phyloP scores from a whole-genome alignment of 768 basidiomycete genomes.

The Steccherinum ochraceum region DNA sequence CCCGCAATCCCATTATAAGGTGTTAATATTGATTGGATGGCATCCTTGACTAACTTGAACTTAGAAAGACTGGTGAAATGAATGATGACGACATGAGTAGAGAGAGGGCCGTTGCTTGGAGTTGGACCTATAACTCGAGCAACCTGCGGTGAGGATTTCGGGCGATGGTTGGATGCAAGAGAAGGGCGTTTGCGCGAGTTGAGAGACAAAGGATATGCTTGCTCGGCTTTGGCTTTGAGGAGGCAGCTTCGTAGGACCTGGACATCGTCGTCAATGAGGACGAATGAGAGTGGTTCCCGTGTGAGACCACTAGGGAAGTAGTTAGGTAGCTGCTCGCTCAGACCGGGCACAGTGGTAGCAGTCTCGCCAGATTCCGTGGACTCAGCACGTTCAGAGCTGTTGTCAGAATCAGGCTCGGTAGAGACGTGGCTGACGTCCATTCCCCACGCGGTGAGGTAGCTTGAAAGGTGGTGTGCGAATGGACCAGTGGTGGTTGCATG shows the following conservation, averaged over 20 bases:
- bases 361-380: not conserved
- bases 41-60: slow-evolving; percentile 84
- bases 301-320: slow-evolving; percentile 10
- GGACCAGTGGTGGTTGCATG: slow-evolving; percentile 83
- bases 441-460: slow-evolving; percentile 92
- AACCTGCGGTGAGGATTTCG: slow-evolving; percentile 78
- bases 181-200: slow-evolving; percentile 60
- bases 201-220: slow-evolving; percentile 33
- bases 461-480: slow-evolving; percentile 90
- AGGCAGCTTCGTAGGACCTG: slow-evolving; percentile 71
- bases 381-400: slow-evolving; percentile 15
- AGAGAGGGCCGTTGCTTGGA: slow-evolving; percentile 21
- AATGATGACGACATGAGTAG: slow-evolving; percentile 49
- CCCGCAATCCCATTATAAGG: slow-evolving; percentile 38
- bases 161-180: slow-evolving; percentile 59
- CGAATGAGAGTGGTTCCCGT: slow-evolving; percentile 45
- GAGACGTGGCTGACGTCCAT: slow-evolving; percentile 85
- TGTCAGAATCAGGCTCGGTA: slow-evolving; percentile 48
- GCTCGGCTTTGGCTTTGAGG: slow-evolving; percentile 56
- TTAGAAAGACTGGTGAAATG: slow-evolving; percentile 91
- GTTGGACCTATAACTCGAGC: slow-evolving; percentile 44
- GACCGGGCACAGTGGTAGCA: not conserved
- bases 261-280: slow-evolving; percentile 92
- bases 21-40: slow-evolving; percentile 62
- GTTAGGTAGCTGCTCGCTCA: not conserved